These are phyloP conservation scores for Colletotrichum tofieldiae DNA, from an alignment of 2,329 filamentous ascomycete genomes.

Conservation along the genomic window DNA sequence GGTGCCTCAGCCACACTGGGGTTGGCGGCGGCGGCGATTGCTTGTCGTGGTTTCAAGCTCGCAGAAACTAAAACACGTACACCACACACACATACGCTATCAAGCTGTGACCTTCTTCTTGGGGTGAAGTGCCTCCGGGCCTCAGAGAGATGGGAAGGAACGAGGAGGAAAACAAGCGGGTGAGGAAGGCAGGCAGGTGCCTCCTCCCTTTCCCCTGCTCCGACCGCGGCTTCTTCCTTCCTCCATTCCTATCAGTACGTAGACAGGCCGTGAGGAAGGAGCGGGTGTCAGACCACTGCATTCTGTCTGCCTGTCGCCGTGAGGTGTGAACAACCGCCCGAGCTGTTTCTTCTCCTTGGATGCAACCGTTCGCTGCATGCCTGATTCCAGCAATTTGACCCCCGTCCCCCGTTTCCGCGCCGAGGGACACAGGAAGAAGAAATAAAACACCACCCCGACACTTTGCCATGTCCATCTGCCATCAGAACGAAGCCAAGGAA, in stretches of 20 bases:
- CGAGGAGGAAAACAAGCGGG: constrained; percentile 1
- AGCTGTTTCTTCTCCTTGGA: constrained; percentile 1
- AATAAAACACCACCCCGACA: constrained; percentile 1
- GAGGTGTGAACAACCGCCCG: neutral
- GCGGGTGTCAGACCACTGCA: neutral
- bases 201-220: neutral
- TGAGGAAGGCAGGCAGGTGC: neutral
- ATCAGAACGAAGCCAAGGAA: neutral
- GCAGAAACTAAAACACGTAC: neutral
- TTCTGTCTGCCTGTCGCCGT: too few relatives aligned
- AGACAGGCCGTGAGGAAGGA: neutral
- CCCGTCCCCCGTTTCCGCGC: neutral
- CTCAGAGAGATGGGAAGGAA: constrained; percentile 5
- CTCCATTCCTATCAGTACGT: neutral
- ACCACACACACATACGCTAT: neutral
- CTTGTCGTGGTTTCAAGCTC: constrained; percentile 10
- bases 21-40: neutral
- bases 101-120: constrained; percentile 20
- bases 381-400: constrained; percentile 9
- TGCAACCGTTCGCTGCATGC: constrained; percentile 1
- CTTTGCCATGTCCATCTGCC: neutral
- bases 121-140: neutral
- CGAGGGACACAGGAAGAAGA: constrained; percentile 12
- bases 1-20: constrained; percentile 15
- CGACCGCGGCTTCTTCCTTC: neutral